Evolutionary conservation across 2,329 filamentous ascomycete species (phyloP).

Genomic region (Didymella glomerata): DNA sequence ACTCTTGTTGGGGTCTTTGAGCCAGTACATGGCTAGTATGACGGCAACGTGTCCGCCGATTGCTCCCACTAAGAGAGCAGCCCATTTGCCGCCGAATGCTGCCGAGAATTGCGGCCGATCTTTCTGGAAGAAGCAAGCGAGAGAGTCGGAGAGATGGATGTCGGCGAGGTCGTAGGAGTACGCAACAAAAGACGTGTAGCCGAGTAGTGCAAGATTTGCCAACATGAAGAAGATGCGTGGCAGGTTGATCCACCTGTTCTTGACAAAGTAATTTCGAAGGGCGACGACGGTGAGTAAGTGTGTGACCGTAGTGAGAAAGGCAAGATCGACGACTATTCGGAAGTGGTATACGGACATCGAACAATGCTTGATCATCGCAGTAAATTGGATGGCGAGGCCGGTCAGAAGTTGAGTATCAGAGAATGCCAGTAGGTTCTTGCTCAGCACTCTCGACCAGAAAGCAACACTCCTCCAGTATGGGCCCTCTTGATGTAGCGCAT

Average conservation of each 20-base stretch:
- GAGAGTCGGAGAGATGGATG: constrained; percentile 30
- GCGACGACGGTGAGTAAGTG: constrained; percentile 42
- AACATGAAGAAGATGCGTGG: constrained; percentile 47
- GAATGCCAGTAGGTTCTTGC: constrained; percentile 45
- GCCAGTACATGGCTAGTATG: constrained; percentile 44
- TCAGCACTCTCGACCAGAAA: constrained; percentile 44
- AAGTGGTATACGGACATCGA: constrained; percentile 45
- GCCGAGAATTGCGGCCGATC: constrained; percentile 30
- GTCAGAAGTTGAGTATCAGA: constrained; percentile 45
- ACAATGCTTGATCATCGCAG: constrained; percentile 44
- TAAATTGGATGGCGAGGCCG: constrained; percentile 44
- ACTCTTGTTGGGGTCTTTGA: constrained; percentile 18
- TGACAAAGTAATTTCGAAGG: constrained; percentile 44
- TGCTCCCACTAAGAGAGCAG: constrained; percentile 38
- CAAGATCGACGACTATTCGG: constrained; percentile 40
- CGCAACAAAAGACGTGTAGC: constrained; percentile 43
- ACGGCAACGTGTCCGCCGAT: constrained; percentile 43
- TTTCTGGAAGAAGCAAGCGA: constrained; percentile 42
- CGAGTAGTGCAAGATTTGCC: constrained; percentile 38
- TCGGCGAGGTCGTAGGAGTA: constrained; percentile 39
- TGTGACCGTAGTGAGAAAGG: constrained; percentile 44
- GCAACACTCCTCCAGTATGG: constrained; percentile 40
- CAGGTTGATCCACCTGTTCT: constrained; percentile 44
- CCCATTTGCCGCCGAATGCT: constrained; percentile 43
- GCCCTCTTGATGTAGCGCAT: background rate